Evolutionary conservation across 768 basidiomycete species (phyloP), one percentile per base, ranked within the genome.

Genomic region (Pleurotus platypus): DNA sequence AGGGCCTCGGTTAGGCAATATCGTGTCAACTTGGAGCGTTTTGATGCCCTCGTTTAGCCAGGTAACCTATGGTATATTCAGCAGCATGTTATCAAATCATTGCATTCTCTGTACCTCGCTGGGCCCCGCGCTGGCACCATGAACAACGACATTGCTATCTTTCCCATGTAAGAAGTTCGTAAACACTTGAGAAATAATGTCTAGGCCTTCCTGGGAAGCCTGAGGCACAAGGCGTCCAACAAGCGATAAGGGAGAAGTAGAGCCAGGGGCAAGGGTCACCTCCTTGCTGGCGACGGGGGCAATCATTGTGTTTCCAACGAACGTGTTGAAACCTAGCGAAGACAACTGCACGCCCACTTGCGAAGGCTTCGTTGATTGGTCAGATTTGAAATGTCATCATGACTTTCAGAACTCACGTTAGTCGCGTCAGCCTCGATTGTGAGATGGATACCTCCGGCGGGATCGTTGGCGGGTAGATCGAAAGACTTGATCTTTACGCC

Each of bases 31-130:
- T 51, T 76, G 70, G 13, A 90, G 79, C 26, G 75, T 73, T 68
- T 85, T 81, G 66, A 90, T 88, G 22, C 81, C 89, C 49, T 84
- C 78, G 62, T 89, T 87, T 20, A 90, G 71, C 89, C 88, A 90
- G 3, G 81, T 78, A 11, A 85, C 85, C 85, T 87, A 57, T 8
- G 43, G 27, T 58, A 20, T 22, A 43, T 39, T 55, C 50, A 55
- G 49, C 46, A 56, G n/a, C 42, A 30, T 8, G 4, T 39, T 5
- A 49, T 27, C 18, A 58, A 42, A 13, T 16, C 39, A 15, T 43
- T 15, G 15, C 6, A 27, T 6, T 26, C 6, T 37, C 63, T 78
- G 48, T 63, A 88, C 87, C 59, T 80, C 80, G 50, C 72, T 71
- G 1, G 85, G 75, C 12, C 83, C 83, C 3, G 84, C 85, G 56